These are phyloP conservation scores for Pseudocercospora crystallina DNA, from an alignment of 2,329 filamentous ascomycete species.

Conservation along the genomic window DNA sequence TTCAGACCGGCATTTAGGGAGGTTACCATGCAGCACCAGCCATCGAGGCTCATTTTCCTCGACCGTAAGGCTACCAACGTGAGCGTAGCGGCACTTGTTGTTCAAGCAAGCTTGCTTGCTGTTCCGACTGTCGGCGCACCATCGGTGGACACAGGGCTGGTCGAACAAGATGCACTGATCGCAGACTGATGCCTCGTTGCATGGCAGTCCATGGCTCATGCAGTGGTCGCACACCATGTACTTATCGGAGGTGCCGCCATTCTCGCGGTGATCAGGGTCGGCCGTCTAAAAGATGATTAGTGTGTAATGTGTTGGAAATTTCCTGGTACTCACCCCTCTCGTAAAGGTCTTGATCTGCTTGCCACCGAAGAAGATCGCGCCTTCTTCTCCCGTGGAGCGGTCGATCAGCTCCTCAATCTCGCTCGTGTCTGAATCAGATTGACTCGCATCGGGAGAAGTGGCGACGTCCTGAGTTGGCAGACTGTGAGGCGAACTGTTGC, in stretches of 20 bases:
- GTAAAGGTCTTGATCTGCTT: neutral
- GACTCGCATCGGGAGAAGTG: too few species aligned
- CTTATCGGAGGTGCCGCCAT: constrained; percentile 4
- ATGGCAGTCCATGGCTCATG: constrained; percentile 10
- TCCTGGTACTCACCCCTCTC: neutral
- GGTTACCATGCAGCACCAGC: neutral
- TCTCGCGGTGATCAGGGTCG: neutral
- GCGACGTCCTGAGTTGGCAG: too few species aligned
- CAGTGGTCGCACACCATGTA: constrained; percentile 24
- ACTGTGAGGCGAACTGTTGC: too few species aligned
- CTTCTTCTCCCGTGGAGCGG: too few species aligned
- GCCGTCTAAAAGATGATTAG: neutral
- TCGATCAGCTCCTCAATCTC: too few species aligned
- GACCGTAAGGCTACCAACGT: neutral
- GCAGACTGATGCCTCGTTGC: constrained; percentile 19
- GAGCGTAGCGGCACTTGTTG: constrained; percentile 8
- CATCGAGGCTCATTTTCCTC: neutral
- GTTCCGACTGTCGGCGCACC: constrained; percentile 7
- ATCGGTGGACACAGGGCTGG: constrained; percentile 14
- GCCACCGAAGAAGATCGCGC: neutral
- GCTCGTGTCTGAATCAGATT: too few species aligned
- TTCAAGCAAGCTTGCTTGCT: constrained; percentile 3
- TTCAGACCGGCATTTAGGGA: neutral
- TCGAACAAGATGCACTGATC: constrained; percentile 8
- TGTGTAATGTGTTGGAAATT: too few species aligned